These are phyloP conservation scores for Platismatia glauca DNA, from an alignment of 495 filamentous ascomycete species.

Conservation along the genomic window DNA sequence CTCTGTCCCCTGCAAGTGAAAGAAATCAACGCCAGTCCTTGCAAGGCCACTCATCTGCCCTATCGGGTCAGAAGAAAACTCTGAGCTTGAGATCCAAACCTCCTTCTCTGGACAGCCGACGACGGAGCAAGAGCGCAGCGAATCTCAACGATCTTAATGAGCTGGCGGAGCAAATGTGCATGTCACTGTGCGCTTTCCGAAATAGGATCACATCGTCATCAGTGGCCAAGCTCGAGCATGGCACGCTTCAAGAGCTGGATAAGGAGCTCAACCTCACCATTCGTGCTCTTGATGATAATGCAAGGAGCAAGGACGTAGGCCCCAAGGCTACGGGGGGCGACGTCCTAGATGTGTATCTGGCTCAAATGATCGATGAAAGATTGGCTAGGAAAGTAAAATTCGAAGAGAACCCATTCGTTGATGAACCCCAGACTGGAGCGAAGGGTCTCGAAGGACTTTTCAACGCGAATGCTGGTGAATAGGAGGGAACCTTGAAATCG, in stretches of 20 bases:
- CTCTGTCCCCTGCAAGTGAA: conserved; percentile 31
- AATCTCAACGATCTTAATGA: conserved; percentile 47
- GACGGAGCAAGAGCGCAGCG: conserved; percentile 44
- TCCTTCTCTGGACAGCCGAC: conserved; percentile 50
- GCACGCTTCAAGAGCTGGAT: conserved; percentile 64
- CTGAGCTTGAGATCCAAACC: conserved; percentile 30
- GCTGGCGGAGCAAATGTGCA: conserved; percentile 72
- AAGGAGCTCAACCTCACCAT: conserved; percentile 70
- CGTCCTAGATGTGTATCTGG: conserved; percentile 63
- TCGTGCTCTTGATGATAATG: conserved; percentile 52
- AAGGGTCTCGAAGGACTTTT: background rate
- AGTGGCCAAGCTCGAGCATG: conserved; percentile 47
- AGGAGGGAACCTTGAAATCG: background rate
- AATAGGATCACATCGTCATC: conserved; percentile 65
- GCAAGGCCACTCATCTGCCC: conserved; percentile 39
- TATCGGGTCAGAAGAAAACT: conserved; percentile 32
- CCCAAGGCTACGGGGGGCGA: conserved; percentile 52
- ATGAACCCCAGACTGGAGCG: background rate
- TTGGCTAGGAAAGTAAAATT: conserved; percentile 28
- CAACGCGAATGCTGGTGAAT: background rate
- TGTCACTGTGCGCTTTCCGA: conserved; percentile 69
- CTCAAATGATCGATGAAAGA: conserved; percentile 64
- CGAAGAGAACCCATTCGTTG: background rate
- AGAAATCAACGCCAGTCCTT: conserved; percentile 25
- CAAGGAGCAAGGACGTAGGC: conserved; percentile 20